Conservation (phyloP, 2,329 filamentous ascomycete genomes). For the Lomentospora prolificans region DNA sequence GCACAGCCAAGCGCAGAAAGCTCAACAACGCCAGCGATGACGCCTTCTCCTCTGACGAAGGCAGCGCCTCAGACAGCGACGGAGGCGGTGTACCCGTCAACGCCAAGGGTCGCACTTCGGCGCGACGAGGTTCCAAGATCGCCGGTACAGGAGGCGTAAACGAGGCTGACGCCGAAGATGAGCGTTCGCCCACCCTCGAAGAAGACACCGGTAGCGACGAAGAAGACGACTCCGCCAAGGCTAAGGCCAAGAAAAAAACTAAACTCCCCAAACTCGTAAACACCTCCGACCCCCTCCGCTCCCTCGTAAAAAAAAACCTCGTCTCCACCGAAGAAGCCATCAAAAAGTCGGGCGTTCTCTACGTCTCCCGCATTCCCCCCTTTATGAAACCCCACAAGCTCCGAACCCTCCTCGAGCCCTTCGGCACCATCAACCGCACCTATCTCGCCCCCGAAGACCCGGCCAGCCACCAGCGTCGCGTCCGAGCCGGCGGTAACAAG, state of each 20-base stretch:
- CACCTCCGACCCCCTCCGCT: slow-evolving; percentile 8
- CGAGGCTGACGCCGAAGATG: not conserved
- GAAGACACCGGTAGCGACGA: slow-evolving; percentile 17
- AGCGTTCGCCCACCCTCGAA: not conserved
- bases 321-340: slow-evolving; percentile 54
- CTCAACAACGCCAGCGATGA: slow-evolving; percentile 34
- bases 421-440: slow-evolving; percentile 66
- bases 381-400: slow-evolving; percentile 82
- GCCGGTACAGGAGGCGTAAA: not conserved
- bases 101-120: slow-evolving; percentile 13
- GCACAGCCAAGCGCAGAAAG: slow-evolving; percentile 54
- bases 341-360: slow-evolving; percentile 69
- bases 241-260: slow-evolving; percentile 24
- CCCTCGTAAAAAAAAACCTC: slow-evolving; percentile 58
- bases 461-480: slow-evolving; percentile 52
- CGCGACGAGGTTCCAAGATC: not conserved
- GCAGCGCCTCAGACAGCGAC: slow-evolving; percentile 14
- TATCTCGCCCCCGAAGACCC: slow-evolving; percentile 72
- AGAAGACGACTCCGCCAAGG: slow-evolving; percentile 13
- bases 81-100: slow-evolving; percentile 14
- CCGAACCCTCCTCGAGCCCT: slow-evolving; percentile 62
- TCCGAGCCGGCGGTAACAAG: slow-evolving; percentile 70
- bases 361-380: slow-evolving; percentile 73
- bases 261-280: slow-evolving; percentile 24
- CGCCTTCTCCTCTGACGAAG: slow-evolving; percentile 25